Evolutionary conservation across 2,329 filamentous ascomycete genomes (phyloP).

Genomic region (Seiridium unicorne): DNA sequence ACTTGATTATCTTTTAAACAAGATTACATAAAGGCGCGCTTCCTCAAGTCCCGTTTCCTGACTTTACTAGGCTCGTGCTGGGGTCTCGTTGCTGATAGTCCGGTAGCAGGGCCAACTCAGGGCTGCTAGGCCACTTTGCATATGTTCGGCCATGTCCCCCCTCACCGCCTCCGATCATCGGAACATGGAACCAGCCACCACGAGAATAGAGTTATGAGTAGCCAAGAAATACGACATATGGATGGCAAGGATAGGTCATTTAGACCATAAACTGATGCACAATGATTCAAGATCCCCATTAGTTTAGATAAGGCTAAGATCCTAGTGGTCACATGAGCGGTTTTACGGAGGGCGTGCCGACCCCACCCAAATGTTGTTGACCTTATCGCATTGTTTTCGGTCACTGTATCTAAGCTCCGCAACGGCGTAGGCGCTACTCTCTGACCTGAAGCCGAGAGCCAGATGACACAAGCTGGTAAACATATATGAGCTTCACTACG

Average conservation of each 20-base stretch:
- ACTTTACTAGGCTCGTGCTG: too few relatives aligned
- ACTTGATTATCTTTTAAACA: slow-evolving; percentile 3
- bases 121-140: too few relatives aligned
- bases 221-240: not conserved
- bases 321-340: not conserved
- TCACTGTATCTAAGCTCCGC: not conserved
- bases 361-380: not conserved
- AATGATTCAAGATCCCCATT: not conserved
- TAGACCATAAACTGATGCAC: not conserved
- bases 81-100: too few relatives aligned
- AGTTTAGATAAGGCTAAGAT: not conserved
- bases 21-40: too few relatives aligned
- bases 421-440: not conserved
- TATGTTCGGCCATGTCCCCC: not conserved
- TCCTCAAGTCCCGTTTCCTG: too few relatives aligned
- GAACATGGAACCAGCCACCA: not conserved
- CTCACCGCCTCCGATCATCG: not conserved
- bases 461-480: not conserved
- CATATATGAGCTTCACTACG: not conserved
- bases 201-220: not conserved
- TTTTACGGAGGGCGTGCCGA: not conserved
- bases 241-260: not conserved
- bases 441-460: not conserved
- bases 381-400: not conserved
- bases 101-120: too few relatives aligned